Evolutionary conservation across 345 rosid species (phyloP).

Genomic region (Brassica incana): DNA sequence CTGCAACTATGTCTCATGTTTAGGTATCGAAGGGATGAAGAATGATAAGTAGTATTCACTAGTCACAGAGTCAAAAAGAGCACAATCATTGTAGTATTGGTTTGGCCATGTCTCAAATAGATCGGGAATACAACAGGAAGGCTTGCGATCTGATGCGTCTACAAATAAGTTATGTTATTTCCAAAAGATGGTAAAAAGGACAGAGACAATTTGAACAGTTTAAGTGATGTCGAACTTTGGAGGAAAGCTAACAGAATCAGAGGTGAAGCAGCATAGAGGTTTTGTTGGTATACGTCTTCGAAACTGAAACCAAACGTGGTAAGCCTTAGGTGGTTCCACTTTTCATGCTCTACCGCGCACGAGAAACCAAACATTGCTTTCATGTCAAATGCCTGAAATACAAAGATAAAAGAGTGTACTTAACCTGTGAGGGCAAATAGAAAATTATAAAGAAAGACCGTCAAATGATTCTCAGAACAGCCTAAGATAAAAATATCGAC

Average conservation of each 20-base stretch:
- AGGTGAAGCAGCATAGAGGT: constrained; percentile 23
- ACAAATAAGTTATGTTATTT: background rate
- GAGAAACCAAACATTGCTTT: constrained; percentile 10
- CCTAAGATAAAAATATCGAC: no score
- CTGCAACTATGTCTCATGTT: background rate
- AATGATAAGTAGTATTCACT: background rate
- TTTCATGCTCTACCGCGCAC: constrained; percentile 20
- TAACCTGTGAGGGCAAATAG: background rate
- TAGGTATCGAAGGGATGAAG: background rate
- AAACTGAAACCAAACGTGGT: constrained; percentile 4
- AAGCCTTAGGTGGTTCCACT: constrained; percentile 25
- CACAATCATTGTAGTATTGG: background rate
- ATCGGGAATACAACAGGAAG: constrained; percentile 13
- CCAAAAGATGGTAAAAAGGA: constrained; percentile 11
- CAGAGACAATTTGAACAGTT: background rate
- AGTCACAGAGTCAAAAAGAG: background rate
- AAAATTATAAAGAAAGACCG: background rate
- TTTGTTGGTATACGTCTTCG: constrained; percentile 16
- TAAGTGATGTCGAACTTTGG: background rate
- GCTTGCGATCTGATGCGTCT: background rate
- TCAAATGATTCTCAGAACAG: constrained; percentile 16
- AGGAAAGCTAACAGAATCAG: constrained; percentile 8
- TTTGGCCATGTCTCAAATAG: background rate
- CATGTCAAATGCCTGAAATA: constrained; percentile 38
- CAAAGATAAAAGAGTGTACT: background rate